Base-by-base conservation (phyloP, 2,329 filamentous ascomycete species). In the Lanzia echinophila region DNA sequence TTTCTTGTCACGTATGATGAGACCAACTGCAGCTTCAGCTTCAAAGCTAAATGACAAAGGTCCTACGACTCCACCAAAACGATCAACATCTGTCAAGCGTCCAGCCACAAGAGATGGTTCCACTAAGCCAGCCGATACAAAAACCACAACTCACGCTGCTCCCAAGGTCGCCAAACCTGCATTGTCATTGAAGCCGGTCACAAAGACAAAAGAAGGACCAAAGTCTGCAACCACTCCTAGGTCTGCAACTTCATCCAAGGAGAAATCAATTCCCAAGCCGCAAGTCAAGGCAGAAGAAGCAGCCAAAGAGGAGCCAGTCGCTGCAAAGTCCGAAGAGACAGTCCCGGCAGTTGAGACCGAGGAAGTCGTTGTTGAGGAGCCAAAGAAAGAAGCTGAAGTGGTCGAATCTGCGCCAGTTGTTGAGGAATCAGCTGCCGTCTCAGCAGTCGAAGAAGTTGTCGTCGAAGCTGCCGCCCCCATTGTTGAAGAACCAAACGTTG, bases 1-100 rank as follows among this genome's bases (percentile, higher is more conserved):
- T 13, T 91, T 91, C 70, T 72, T 91, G 24, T 86, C 86, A n/a
- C 81, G 87, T 50, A 90, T 91, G 87, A 90, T 86, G 82, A 76
- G 87, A 39, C 87, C 87, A 2, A 91, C 87, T 0, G 79, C 85
- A 43, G 75, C 81, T 44, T 88, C 84, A 5, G 78, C 84, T 8
- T 83, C 76, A 58, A 90, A 88, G 71, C 78, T 79, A 0, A 73
- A 79, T 2, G 85, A 88, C 5, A 89, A 87, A 70, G 67, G 67
- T 1, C 70, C 75, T 2, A 59, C 70, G 0, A 79, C 78, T 0
- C 78, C 79, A 2, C 63, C 63, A n/a, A 67, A 63, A 53, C 57
- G 59, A 58, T 57, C 61, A 13, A 58, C 61, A 38, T 62, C 62
- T 4, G 56, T 59, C 2, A 64, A 61, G 47, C 49, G 61, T 53